phyloP scores from a whole-genome alignment of 495 filamentous ascomycete species.

The Baudoinia panamericana region DNA sequence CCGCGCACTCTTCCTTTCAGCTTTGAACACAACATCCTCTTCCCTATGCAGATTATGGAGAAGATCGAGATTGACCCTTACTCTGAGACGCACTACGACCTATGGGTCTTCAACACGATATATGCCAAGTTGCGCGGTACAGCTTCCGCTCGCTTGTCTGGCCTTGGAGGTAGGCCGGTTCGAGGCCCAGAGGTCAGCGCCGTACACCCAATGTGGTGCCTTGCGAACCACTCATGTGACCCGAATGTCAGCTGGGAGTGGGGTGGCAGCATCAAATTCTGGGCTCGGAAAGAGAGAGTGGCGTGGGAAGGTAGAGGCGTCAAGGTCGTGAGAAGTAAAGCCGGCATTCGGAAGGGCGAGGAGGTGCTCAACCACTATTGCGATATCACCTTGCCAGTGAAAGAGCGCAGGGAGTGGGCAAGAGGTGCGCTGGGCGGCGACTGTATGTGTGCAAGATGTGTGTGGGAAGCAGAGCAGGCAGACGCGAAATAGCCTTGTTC shows the following conservation, averaged over 20 bases:
- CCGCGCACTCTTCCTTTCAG: constrained; percentile 67
- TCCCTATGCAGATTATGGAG: constrained; percentile 71
- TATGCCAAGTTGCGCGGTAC: constrained; percentile 89
- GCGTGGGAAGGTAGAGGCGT: constrained; percentile 12
- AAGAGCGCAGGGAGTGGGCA: constrained; percentile 50
- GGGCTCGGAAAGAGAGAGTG: constrained; percentile 35
- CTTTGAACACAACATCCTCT: constrained; percentile 71
- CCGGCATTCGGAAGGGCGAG: constrained; percentile 50
- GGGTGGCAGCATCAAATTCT: constrained; percentile 69
- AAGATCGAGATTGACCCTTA: constrained; percentile 88
- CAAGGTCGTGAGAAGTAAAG: constrained; percentile 24
- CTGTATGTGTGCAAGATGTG: constrained; percentile 17
- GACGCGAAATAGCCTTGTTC: no score
- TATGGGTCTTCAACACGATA: constrained; percentile 90
- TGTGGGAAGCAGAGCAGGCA: constrained; percentile 11
- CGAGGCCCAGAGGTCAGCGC: constrained; percentile 69
- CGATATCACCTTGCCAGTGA: constrained; percentile 65
- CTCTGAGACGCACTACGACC: constrained; percentile 52
- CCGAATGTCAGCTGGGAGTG: constrained; percentile 93
- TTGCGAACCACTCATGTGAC: constrained; percentile 88
- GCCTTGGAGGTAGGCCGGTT: constrained; percentile 42
- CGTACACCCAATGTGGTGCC: constrained; percentile 60
- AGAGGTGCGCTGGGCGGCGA: constrained; percentile 17
- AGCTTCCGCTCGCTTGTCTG: constrained; percentile 55
- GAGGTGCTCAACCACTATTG: constrained; percentile 92